Conservation (phyloP, 768 basidiomycete species). For the Suillus variegatus region DNA sequence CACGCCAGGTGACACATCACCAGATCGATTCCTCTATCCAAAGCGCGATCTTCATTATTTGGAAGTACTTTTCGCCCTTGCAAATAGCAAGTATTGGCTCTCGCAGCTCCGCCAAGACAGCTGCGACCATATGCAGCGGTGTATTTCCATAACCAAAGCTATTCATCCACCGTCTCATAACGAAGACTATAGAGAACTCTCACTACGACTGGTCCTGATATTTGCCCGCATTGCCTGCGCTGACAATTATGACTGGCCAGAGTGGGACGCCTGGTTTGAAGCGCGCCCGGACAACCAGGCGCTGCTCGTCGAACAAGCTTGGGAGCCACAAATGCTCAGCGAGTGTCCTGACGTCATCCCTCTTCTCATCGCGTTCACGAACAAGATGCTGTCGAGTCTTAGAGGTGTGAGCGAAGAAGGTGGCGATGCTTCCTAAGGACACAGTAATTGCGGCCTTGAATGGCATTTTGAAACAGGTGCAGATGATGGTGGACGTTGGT, state of each 20-base stretch:
- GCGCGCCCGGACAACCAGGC: neutral
- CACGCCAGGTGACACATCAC: neutral
- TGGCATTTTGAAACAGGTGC: neutral
- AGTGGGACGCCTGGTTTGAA: neutral
- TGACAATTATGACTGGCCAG: constrained; percentile 11
- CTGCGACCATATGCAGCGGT: neutral
- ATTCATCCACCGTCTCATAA: neutral
- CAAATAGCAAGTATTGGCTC: neutral
- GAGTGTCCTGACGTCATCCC: neutral
- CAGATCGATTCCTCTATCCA: neutral
- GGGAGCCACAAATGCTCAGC: neutral
- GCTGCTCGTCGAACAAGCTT: neutral
- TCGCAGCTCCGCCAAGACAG: neutral
- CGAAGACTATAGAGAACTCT: neutral
- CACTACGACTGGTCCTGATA: neutral
- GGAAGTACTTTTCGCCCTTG: neutral
- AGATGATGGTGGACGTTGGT: neutral
- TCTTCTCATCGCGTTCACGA: neutral
- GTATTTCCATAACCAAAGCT: neutral
- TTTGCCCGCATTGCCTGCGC: neutral
- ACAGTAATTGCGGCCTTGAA: neutral
- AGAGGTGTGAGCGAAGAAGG: neutral
- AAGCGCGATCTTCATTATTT: neutral
- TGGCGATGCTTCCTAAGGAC: neutral
- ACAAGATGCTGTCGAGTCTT: constrained; percentile 3